Percentiles rank a stretch among this genome's conserved stretches.
phyloP scores from a whole-genome alignment of 2,329 filamentous ascomycete species.

The Huntiella bhutanensis region DNA sequence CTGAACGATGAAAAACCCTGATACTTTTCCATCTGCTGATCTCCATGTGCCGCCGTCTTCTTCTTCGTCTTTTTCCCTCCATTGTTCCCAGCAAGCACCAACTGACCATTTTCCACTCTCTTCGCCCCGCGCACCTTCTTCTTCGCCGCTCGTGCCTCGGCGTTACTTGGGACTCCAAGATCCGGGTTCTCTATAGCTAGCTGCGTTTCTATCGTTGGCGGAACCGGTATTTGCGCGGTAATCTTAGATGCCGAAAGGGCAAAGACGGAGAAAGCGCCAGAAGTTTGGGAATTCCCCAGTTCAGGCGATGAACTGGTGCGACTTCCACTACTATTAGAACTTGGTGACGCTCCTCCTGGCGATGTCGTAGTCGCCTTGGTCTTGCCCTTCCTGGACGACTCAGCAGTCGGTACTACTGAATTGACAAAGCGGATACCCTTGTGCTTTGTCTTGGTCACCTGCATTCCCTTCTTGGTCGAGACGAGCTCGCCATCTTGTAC shows the following conservation, averaged over 20 bases:
- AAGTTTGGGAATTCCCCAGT: not conserved
- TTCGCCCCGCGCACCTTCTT: slow-evolving; percentile 1
- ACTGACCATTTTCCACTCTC: not conserved
- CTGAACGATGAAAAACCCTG: slow-evolving; percentile 8
- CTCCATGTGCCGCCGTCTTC: slow-evolving; percentile 1
- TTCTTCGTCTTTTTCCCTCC: slow-evolving; percentile 3
- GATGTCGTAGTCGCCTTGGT: not conserved
- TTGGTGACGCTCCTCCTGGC: not conserved
- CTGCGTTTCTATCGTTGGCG: not conserved
- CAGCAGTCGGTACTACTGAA: slow-evolving; percentile 13
- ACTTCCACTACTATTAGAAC: not conserved
- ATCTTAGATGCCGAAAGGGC: slow-evolving; percentile 6
- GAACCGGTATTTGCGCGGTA: slow-evolving; percentile 6
- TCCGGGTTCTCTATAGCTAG: slow-evolving; percentile 2
- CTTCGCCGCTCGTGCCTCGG: not conserved
- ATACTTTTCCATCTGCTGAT: slow-evolving; percentile 5
- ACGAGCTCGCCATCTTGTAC: slow-evolving; percentile 20
- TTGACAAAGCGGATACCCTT: slow-evolving; percentile 23
- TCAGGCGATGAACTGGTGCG: not conserved
- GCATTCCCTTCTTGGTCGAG: slow-evolving; percentile 21
- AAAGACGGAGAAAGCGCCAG: slow-evolving; percentile 9
- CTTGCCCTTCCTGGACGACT: not conserved
- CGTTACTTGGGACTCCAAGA: not conserved
- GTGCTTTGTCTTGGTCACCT: slow-evolving; percentile 23
- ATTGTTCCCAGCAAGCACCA: not conserved